Conservation (phyloP, 805 yeast species). For the Lachancea meyersii region DNA sequence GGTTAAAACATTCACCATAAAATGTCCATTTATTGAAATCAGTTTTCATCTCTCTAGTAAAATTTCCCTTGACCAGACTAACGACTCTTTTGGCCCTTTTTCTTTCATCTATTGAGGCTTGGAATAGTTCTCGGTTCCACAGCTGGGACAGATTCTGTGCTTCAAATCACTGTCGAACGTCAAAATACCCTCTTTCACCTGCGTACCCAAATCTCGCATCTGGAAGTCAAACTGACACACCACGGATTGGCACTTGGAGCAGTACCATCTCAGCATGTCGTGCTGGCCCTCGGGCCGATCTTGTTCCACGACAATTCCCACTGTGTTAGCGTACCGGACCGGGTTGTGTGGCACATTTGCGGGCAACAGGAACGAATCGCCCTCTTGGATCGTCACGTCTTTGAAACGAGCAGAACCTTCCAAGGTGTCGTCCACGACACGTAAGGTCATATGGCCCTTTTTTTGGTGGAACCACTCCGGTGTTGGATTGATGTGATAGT, state of each 20-base stretch:
- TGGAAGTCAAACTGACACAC: constrained; percentile 68
- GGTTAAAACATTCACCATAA: too few species aligned
- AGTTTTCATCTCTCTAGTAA: too few species aligned
- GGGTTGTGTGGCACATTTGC: constrained; percentile 86
- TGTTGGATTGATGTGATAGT: constrained; percentile 87
- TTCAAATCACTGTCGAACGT: constrained; percentile 57
- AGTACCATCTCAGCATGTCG: constrained; percentile 86
- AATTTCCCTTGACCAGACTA: too few species aligned
- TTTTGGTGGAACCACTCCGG: constrained; percentile 91
- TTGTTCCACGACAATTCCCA: constrained; percentile 89
- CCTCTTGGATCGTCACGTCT: constrained; percentile 72
- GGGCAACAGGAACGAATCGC: constrained; percentile 84
- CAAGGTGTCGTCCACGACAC: constrained; percentile 55
- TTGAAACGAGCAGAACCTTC: constrained; percentile 55
- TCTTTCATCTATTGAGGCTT: constrained; percentile 49
- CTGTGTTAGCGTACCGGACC: constrained; percentile 74
- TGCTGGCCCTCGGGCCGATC: constrained; percentile 68
- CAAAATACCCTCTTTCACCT: constrained; percentile 75
- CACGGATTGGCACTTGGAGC: constrained; percentile 57
- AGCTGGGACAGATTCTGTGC: constrained; percentile 64
- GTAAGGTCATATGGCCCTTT: constrained; percentile 78
- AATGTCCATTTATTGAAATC: too few species aligned
- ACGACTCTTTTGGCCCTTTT: too few species aligned
- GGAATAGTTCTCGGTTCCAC: constrained; percentile 71
- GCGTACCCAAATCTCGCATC: constrained; percentile 80